Percentiles rank a stretch among this genome's conserved stretches.
phyloP scores from a whole-genome alignment of 2,329 filamentous ascomycete genomes.

The Beauveria rudraprayagi region DNA sequence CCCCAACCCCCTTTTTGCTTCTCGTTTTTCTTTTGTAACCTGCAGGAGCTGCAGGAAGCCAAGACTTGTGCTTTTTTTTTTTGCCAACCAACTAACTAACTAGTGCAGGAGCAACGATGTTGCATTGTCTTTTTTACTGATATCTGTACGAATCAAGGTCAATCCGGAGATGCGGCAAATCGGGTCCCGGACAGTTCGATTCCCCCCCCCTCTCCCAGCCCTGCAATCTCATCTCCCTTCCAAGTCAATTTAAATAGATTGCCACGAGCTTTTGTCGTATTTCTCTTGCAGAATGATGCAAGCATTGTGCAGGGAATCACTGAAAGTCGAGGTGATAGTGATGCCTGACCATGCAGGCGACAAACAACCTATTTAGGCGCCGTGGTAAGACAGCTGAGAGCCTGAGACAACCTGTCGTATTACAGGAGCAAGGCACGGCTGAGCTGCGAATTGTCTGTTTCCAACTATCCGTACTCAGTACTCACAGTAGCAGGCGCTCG shows the following conservation, averaged over 20 bases:
- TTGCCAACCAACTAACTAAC: neutral
- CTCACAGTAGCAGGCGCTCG: no score
- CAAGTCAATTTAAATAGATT: neutral
- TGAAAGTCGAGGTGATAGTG: no score
- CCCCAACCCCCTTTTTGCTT: neutral
- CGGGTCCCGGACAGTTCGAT: neutral
- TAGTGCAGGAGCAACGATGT: neutral
- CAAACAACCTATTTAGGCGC: no score
- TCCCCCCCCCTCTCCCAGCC: neutral
- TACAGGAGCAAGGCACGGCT: no score
- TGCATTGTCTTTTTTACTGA: neutral
- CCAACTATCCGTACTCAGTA: no score
- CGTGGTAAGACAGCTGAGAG: no score
- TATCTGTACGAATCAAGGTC: neutral
- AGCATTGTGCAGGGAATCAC: no score
- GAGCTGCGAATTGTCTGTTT: no score
- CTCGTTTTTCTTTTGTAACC: neutral
- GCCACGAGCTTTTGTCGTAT: neutral
- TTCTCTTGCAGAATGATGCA: neutral
- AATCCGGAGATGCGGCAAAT: slow-evolving; percentile 9
- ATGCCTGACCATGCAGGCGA: no score
- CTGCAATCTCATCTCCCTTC: neutral
- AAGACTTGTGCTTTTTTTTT: neutral
- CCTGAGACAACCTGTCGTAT: no score
- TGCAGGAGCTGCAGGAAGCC: neutral